Conservation (phyloP, 2,329 filamentous ascomycete species). For the Arthrocladium fulminans region DNA sequence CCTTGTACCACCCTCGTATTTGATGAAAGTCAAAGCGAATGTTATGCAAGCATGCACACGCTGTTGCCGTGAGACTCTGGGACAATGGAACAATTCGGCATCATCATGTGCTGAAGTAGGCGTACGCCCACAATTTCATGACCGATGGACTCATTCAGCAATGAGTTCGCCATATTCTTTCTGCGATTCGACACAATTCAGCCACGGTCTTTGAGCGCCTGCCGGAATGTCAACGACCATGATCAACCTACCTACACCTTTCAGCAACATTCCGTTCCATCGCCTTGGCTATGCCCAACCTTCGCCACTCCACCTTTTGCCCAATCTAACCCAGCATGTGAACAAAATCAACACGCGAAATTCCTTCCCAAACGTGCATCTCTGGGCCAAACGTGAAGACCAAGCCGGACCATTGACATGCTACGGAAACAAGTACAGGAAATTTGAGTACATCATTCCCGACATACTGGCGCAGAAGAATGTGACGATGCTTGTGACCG, state of each 20-base stretch:
- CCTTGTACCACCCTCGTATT: too few species aligned
- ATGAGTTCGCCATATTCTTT: too few species aligned
- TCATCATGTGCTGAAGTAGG: too few species aligned
- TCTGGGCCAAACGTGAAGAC: slow-evolving; percentile 30
- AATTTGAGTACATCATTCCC: slow-evolving; percentile 31
- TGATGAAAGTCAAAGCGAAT: too few species aligned
- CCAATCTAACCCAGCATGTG: not conserved
- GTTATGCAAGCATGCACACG: too few species aligned
- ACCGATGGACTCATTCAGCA: too few species aligned
- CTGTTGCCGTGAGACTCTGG: too few species aligned
- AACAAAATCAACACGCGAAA: not conserved
- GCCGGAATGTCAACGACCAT: not conserved
- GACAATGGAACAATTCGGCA: too few species aligned
- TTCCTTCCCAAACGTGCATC: not conserved
- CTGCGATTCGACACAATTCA: too few species aligned
- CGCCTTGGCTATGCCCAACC: slow-evolving; percentile 1
- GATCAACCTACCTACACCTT: not conserved
- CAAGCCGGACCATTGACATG: slow-evolving; percentile 28
- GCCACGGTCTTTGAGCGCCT: too few species aligned
- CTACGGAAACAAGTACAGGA: slow-evolving; percentile 32
- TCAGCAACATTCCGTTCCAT: slow-evolving; percentile 2
- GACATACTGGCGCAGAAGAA: slow-evolving; percentile 24
- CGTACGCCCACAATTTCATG: too few species aligned
- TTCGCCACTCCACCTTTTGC: slow-evolving; percentile 5
- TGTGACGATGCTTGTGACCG: slow-evolving; percentile 28